Base-by-base conservation (phyloP, 345 rosid genomes). In the Pistacia atlantica region DNA sequence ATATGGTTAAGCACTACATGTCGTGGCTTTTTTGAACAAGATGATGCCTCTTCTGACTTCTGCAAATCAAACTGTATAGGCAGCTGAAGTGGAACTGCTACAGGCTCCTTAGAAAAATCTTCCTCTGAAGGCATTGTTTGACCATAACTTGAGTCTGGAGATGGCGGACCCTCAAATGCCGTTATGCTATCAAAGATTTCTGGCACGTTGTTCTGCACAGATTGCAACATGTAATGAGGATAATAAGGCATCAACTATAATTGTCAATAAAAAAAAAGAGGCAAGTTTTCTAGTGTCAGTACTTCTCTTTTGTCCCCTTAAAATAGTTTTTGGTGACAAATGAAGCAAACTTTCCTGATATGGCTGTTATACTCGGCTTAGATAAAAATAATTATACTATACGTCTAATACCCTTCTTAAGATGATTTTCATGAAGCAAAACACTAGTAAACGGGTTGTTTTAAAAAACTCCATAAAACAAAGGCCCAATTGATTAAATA, bases 1-100 rank as follows among this genome's bases (percentile, higher is more conserved):
- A 96, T 88, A 75, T 96, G 99, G 81, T 96, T 91, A 45, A 96
- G 98, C 73, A 92, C 85, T 18, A 92, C 97, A 55, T 93, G 99
- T 56, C 86, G 93, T 20, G 98, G 97, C 85, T 85, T 42, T 1
- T 42, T 90, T 8, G 89, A 73, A 33, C 89, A 83, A 57, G 90
- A 77, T 57, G 87, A 77, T 78, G 77, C 89, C 46, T 80, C 90
- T 37, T 81, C 90, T 62, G 85, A 61, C 37, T 77, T 84, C n/a
- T 82, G 88, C 45, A 82, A 35, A 38, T 78, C 97, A 3, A 95
- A 86, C 8, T 93, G 89, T 9, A 93, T 88, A 74, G 88, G 91
- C 60, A 95, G 87, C 82, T 95, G 98, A 11, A 93, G 80, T 58
- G 99, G 99, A 71, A 89, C 90, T 3, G 71, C 65, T 0, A 73